Evolutionary conservation across 1,284 basidiomycete species (phyloP), one percentile per base, ranked within the genome.

Genomic region (Cryptococcus amylolentus): DNA sequence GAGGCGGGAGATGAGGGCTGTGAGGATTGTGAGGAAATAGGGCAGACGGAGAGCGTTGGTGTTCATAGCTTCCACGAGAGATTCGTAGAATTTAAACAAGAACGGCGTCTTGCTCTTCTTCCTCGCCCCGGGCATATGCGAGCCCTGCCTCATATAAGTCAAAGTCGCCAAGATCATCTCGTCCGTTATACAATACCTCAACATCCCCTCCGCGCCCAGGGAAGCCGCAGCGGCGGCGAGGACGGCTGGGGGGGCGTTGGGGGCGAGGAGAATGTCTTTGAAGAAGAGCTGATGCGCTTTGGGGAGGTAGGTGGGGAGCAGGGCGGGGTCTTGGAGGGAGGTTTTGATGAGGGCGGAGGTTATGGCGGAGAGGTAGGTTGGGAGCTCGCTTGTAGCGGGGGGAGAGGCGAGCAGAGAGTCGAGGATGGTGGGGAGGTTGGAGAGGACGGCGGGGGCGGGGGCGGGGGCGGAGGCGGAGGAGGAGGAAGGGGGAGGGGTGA

Each of bases 241-340:
- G 12, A 71, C 69, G 20, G 63, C 60, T 1, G 64, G 61, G 6
- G 66, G 42, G 3, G 71, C 61, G 1, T 62, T 54, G 5, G 75
- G 62, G 0, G 66, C 61, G 18, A 75, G 66, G 13, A 78, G 67
- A 54, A 92, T 80, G 68, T 86, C 87, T 45, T 80, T 78, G 87
- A 90, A 93, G 2, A 87, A 76, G 3, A 83, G 81, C 71, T 84
- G 88, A 88, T 90, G 93, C 1, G 87, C 85, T 65, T 83, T 84
- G 41, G 76, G 75, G 1, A 91, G 73, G 68, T 88, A 77, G 70
- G 35, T 81, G 35, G 60, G 58, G 43, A 72, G 56, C 35, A 63
- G 68, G 9, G 62, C 57, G 9, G 66, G 61, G 56, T 75, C 76
- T 59, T 77, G 75, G 43, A 71, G 55, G 0, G 70, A 63, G 65